Evolutionary conservation across 495 filamentous ascomycete genomes (phyloP), one percentile per base, ranked within the genome.

Genomic region (Thermothielavioides terrestris): DNA sequence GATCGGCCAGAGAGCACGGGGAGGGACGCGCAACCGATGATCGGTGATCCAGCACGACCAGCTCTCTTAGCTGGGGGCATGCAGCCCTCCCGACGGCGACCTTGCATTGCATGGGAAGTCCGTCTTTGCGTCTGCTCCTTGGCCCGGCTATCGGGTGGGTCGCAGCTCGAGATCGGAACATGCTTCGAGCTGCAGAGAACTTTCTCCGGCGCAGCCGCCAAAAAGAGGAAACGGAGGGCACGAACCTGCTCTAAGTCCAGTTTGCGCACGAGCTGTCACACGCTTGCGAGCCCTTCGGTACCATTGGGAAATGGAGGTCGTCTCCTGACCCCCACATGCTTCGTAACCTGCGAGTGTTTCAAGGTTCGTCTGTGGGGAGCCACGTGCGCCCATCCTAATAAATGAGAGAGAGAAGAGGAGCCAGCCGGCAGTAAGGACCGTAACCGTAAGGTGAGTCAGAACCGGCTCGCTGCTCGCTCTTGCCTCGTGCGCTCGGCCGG

Each of bases 271-370:
- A 4, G 28, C 27, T 3, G 27, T 8, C 20, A 45, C 36, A 23
- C 36, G 6, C 17, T 39, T 30, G 30, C 34, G 32, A 36, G 28
- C 23, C 6, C 28, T 44, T 46, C 49, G 45, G 52, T 48, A 23
- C 38, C 38, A 42, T 37, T 32, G 32, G 26, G n/a, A 39, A 32
- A 40, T 40, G 36, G 18, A 17, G 36, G 12, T 10, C 9, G 34
- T 34, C 31, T n/a, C 49, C 42, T 52, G 49, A 52, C 49, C 49
- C 49, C 49, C 41, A 52, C 49, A 46, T n/a, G n/a, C n/a, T n/a
- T n/a, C n/a, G 25, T 12, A 26, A 31, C 21, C 0, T 21, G 20
- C 6, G 37, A 35, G 14, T 35, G 50, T 52, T 52, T 52, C 50
- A 41, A 31, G 31, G 12, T 39, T 26, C 38, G 38, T 27, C 28